Evolutionary conservation across 169 alveolate genomes (phyloP).

Genomic region (Plasmodium chabaudi): DNA sequence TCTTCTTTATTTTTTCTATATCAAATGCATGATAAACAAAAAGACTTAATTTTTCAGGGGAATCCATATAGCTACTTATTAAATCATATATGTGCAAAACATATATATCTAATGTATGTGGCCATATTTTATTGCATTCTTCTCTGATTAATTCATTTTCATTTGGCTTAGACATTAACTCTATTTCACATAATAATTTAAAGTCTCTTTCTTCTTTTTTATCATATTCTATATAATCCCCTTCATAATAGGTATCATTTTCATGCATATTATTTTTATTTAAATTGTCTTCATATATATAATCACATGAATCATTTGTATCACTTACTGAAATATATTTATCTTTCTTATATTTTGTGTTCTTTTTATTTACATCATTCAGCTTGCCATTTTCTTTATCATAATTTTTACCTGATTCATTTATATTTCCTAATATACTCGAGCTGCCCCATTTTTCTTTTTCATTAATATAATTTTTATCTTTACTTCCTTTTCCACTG

Average conservation of each 20-base stretch:
- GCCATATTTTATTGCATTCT: constrained; percentile 66
- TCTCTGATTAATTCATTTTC: constrained; percentile 61
- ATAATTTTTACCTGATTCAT: background rate
- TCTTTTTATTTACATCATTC: constrained; percentile 3
- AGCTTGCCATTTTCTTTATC: background rate
- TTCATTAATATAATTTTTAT: background rate
- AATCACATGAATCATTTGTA: background rate
- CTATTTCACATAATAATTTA: constrained; percentile 53
- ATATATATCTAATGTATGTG: constrained; percentile 60
- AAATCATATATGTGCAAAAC: constrained; percentile 69
- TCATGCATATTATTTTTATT: background rate
- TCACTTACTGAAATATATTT: background rate
- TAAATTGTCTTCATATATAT: background rate
- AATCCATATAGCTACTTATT: constrained; percentile 76
- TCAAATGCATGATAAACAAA: constrained; percentile 75
- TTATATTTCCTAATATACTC: background rate
- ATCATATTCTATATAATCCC: constrained; percentile 5
- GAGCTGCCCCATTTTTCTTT: background rate
- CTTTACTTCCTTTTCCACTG: background rate
- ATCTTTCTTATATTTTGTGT: background rate
- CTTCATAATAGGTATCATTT: constrained; percentile 5
- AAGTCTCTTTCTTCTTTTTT: constrained; percentile 25
- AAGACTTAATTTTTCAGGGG: constrained; percentile 69
- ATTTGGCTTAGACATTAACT: constrained; percentile 44
- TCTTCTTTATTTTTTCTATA: constrained; percentile 73